Conservation (phyloP, 257 asterid species). For the Solanum sejunctum region DNA sequence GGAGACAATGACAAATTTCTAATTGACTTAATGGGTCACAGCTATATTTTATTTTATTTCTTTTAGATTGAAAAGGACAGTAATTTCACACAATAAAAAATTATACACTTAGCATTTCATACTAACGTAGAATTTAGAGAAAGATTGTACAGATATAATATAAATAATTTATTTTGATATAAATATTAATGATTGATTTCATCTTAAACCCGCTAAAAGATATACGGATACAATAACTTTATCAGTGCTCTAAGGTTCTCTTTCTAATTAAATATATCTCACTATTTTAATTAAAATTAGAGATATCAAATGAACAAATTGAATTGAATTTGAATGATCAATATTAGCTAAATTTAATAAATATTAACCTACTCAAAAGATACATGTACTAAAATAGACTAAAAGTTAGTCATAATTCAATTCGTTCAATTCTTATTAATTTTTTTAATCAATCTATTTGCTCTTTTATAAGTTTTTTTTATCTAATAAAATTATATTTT, state of each 20-base stretch:
- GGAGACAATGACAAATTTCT: neutral
- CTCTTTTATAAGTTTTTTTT: neutral
- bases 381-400: neutral
- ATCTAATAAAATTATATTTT: neutral
- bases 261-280: neutral
- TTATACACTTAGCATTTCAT: too few species aligned
- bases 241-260: too few species aligned
- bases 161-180: too few species aligned
- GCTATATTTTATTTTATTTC: neutral
- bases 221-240: too few species aligned
- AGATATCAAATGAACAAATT: neutral
- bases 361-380: neutral
- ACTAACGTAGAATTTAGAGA: too few species aligned
- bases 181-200: too few species aligned
- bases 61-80: neutral
- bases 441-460: neutral
- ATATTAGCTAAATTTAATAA: neutral
- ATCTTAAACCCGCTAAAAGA: too few species aligned
- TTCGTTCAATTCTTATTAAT: neutral
- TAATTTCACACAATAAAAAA: neutral
- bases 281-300: neutral
- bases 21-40: neutral
- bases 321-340: neutral
- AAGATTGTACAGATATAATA: too few species aligned
- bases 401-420: neutral